Evolutionary conservation across 257 asterid genomes (phyloP), one percentile per base, ranked within the genome.

Genomic region (Verbascum thapsus): DNA sequence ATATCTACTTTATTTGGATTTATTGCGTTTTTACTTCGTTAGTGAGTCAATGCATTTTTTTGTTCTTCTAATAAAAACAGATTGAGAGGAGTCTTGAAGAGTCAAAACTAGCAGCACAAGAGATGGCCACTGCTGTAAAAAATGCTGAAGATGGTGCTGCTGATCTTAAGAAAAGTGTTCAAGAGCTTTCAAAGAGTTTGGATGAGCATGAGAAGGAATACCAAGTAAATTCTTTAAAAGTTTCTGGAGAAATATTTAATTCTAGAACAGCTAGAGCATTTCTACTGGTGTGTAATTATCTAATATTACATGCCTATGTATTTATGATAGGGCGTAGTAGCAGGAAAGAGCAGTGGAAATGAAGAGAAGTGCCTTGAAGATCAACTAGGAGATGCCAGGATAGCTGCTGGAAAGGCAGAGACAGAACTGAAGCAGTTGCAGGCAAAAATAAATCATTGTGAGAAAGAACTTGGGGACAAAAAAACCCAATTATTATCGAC

Each of bases 321-420:
- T 43, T n/a, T 22, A 35, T 57, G 81, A 39, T 71, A 94, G 99
- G 99, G 97, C 50, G 95, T 94, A 34, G 69, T 90, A 76, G 97
- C 96, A 11, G 99, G 99, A 38, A 94, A 90, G 78, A 78, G 95
- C 76, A 94, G 82, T 69, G 99, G 96, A 70, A 76, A 81, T 79
- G 99, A 94, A 73, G 99, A 94, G 73, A 94, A 94, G 72, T 94
- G 99, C 76, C 96, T 94, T 58, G 97, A 94, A 77, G 99, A 90
- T 75, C 99, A 94, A 80, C 81, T 94, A 42, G 86, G 72, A 53
- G 99, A 94, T 77, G 97, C 96, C 66, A 90, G 85, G 84, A 85
- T 83, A 58, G 87, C 82, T 53, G 99, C 87, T 63, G 99, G 97
- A 77, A 77, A 56, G 62, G 85, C 88, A 66, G 96, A 87, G 80